phyloP scores from a whole-genome alignment of 2,329 filamentous ascomycete genomes.

The Pseudogymnoascus sp. region DNA sequence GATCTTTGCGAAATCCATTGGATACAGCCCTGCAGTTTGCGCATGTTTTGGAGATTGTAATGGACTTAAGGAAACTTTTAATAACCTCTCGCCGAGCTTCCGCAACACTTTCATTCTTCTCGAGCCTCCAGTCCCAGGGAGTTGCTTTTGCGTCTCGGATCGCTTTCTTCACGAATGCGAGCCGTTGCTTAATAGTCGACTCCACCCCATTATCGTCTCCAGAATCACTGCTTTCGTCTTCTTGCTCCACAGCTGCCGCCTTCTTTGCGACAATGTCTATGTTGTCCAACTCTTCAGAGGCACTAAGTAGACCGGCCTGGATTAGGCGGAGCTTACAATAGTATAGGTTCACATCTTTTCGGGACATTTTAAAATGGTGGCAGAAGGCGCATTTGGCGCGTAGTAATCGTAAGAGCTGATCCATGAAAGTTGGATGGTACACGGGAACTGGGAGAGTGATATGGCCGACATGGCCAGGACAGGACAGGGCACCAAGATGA shows the following conservation, averaged over 20 bases:
- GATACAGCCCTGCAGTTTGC: constrained; percentile 59
- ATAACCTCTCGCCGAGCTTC: constrained; percentile 68
- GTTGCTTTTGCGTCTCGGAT: constrained; percentile 48
- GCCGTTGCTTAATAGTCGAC: constrained; percentile 45
- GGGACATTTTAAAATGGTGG: constrained; percentile 72
- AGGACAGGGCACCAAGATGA: constrained; percentile 69
- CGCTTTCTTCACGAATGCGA: constrained; percentile 62
- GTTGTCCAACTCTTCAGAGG: constrained; percentile 44
- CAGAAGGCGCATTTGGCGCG: constrained; percentile 88
- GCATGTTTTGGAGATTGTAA: constrained; percentile 64
- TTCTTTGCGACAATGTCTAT: constrained; percentile 22
- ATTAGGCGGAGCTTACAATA: constrained; percentile 78
- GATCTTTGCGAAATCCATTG: constrained; percentile 78
- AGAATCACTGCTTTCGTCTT: constrained; percentile 21
- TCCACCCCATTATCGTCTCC: constrained; percentile 33
- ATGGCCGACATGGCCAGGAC: constrained; percentile 88
- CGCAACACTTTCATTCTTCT: constrained; percentile 75
- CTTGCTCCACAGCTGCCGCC: constrained; percentile 13
- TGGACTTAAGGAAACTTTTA: constrained; percentile 69
- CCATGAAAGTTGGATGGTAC: constrained; percentile 95
- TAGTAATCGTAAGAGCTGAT: constrained; percentile 77
- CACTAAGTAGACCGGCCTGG: constrained; percentile 70
- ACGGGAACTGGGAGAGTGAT: constrained; percentile 89
- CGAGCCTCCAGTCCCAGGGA: constrained; percentile 35
- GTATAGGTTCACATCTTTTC: constrained; percentile 67